These are phyloP conservation scores for Monosporozyma yasuniensis DNA, from an alignment of 805 yeast genomes.

Conservation along the genomic window DNA sequence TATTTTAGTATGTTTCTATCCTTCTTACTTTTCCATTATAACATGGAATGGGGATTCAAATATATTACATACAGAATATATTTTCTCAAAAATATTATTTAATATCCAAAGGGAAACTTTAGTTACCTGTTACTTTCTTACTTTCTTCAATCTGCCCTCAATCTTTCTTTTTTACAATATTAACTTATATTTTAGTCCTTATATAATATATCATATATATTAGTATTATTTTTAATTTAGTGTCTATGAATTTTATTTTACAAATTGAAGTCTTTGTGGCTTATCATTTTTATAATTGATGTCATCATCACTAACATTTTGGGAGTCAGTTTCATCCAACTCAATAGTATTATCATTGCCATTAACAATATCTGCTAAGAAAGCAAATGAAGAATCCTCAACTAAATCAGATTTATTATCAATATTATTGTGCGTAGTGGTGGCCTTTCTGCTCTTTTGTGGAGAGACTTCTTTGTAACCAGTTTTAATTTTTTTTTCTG, in stretches of 20 bases:
- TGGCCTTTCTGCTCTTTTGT: neutral
- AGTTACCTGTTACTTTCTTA: neutral
- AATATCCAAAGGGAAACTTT: neutral
- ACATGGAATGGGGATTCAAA: neutral
- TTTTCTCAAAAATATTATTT: neutral
- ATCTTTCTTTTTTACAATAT: neutral
- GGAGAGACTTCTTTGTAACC: neutral
- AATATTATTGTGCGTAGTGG: neutral
- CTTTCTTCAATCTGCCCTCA: neutral
- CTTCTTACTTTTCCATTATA: neutral
- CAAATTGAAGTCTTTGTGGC: conserved; percentile 12
- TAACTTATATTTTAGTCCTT: neutral
- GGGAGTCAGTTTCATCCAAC: conserved; percentile 1
- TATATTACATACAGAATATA: neutral
- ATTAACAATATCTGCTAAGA: conserved; percentile 31
- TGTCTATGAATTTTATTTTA: neutral
- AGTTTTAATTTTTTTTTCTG: neutral
- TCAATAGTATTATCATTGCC: neutral
- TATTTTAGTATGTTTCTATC: neutral
- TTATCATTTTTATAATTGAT: conserved; percentile 9
- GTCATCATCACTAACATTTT: conserved; percentile 5
- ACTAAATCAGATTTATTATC: conserved; percentile 6
- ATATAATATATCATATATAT: neutral
- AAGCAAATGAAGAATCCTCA: conserved; percentile 36
- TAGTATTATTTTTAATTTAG: neutral